These are phyloP conservation scores for Plectosphaerella plurivora DNA, from an alignment of 2,329 filamentous ascomycete genomes.

Conservation along the genomic window DNA sequence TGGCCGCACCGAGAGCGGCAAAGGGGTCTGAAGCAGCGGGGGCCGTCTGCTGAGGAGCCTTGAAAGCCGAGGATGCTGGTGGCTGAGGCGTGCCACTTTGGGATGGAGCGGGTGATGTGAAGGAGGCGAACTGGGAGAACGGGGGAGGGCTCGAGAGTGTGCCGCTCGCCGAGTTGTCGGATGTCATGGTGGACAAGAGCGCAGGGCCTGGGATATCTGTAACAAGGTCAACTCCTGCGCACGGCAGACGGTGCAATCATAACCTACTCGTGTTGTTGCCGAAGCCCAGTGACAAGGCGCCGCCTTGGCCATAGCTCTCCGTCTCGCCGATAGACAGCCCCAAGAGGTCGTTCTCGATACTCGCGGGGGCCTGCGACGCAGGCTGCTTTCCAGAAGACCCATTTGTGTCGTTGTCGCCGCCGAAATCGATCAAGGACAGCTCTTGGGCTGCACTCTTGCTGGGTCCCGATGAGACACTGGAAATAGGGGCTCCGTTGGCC, in stretches of 20 bases:
- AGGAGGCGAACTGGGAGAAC: conserved; percentile 52
- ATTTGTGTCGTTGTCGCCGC: conserved; percentile 55
- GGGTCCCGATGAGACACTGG: conserved; percentile 25
- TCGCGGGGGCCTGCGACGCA: conserved; percentile 51
- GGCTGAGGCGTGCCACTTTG: conserved; percentile 51
- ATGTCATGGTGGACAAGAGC: conserved; percentile 59
- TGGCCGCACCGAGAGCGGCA: conserved; percentile 35
- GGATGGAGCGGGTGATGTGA: conserved; percentile 47
- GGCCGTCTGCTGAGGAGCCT: conserved; percentile 35
- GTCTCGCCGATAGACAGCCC: conserved; percentile 77
- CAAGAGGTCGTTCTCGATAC: conserved; percentile 81
- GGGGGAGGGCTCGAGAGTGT: conserved; percentile 29
- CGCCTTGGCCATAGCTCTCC: conserved; percentile 63
- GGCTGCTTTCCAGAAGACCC: conserved; percentile 27
- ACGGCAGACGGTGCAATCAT: not conserved
- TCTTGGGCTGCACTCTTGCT: conserved; percentile 65
- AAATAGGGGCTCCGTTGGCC: conserved; percentile 65
- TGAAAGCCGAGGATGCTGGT: conserved; percentile 38
- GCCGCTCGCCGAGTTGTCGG: conserved; percentile 53
- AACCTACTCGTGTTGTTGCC: conserved; percentile 62
- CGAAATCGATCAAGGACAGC: conserved; percentile 91
- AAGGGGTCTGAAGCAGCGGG: conserved; percentile 39
- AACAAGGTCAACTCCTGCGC: conserved; percentile 9
- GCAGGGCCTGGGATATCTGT: conserved; percentile 61
- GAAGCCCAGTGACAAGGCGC: conserved; percentile 79